These are phyloP conservation scores for Cinnamomum micranthum DNA, from an alignment of 164 flowering plant genomes.

Conservation along the genomic window DNA sequence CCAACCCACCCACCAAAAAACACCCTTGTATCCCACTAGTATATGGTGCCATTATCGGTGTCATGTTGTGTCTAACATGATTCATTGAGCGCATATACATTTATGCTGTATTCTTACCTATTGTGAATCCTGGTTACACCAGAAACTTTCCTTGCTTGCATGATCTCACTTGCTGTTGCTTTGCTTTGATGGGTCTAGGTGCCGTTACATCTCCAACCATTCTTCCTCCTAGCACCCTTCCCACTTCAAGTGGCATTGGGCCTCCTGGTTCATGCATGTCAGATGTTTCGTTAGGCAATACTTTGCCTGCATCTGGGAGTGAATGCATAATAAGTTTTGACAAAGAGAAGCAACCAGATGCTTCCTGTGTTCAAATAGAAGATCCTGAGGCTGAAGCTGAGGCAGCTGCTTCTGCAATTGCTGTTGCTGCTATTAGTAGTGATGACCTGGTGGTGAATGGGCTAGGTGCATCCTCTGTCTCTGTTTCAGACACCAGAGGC, in stretches of 20 bases:
- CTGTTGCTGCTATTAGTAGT: slow-evolving; percentile 82
- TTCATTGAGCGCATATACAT: too few species aligned
- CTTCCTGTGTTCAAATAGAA: slow-evolving; percentile 49
- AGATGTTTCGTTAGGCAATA: slow-evolving; percentile 41
- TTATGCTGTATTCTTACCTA: too few species aligned
- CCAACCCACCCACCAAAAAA: too few species aligned
- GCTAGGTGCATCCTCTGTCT: slow-evolving; percentile 35
- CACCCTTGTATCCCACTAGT: too few species aligned
- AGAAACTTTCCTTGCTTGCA: background rate
- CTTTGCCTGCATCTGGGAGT: slow-evolving; percentile 41
- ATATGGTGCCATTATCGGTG: too few species aligned
- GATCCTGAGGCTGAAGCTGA: slow-evolving; percentile 68
- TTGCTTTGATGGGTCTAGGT: slow-evolving; percentile 40
- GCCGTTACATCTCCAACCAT: slow-evolving; percentile 92
- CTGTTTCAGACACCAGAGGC: slow-evolving; percentile 50
- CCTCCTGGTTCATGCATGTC: slow-evolving; percentile 51
- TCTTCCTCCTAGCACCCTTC: slow-evolving; percentile 57
- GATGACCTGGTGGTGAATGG: slow-evolving; percentile 65
- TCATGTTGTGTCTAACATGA: too few species aligned
- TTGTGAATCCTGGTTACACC: background rate
- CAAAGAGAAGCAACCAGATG: slow-evolving; percentile 48
- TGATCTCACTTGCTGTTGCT: background rate
- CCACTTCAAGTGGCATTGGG: slow-evolving; percentile 49
- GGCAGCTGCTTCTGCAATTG: slow-evolving; percentile 95
- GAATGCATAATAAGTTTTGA: slow-evolving; percentile 48